Evolutionary conservation across 2,329 filamentous ascomycete species (phyloP).

Genomic region (Chaetothyriales sp.): DNA sequence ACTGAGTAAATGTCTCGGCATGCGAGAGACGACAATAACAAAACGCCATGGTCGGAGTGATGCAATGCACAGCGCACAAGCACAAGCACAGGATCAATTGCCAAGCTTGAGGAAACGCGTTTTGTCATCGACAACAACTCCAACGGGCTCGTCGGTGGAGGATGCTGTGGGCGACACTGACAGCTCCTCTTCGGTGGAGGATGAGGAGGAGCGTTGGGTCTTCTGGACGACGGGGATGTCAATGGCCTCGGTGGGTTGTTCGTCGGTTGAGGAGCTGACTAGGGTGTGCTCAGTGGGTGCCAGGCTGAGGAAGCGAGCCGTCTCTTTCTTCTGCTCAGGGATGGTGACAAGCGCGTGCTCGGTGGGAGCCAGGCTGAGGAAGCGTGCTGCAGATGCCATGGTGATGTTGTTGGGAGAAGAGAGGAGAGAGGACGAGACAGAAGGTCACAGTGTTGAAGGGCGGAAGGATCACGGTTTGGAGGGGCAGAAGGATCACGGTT

Average conservation of each 20-base stretch:
- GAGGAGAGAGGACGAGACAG: too few species aligned
- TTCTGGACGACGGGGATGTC: conserved; percentile 11
- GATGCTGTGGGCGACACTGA: conserved; percentile 7
- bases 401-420: conserved; percentile 1
- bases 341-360: conserved; percentile 8
- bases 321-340: background rate
- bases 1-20: too few species aligned
- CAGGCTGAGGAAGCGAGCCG: conserved; percentile 8
- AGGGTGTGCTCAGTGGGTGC: conserved; percentile 8
- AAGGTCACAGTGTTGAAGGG: too few species aligned
- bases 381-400: conserved; percentile 11
- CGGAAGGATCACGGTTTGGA: too few species aligned
- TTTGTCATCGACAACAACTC: conserved; percentile 1
- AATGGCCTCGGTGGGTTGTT: conserved; percentile 6
- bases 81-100: conserved; percentile 5
- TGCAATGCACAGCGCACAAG: too few species aligned
- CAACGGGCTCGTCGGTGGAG: conserved; percentile 3
- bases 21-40: too few species aligned
- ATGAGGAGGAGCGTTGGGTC: conserved; percentile 14
- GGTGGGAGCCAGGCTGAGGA: conserved; percentile 11
- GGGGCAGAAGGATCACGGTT: too few species aligned
- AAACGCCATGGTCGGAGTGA: background rate
- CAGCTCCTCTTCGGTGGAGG: conserved; percentile 9
- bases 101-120: conserved; percentile 10
- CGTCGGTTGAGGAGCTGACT: conserved; percentile 1